Evolutionary conservation across 2,329 filamentous ascomycete genomes (phyloP).

Genomic region (Ophiognomonia clavigignenti-juglandacearum): DNA sequence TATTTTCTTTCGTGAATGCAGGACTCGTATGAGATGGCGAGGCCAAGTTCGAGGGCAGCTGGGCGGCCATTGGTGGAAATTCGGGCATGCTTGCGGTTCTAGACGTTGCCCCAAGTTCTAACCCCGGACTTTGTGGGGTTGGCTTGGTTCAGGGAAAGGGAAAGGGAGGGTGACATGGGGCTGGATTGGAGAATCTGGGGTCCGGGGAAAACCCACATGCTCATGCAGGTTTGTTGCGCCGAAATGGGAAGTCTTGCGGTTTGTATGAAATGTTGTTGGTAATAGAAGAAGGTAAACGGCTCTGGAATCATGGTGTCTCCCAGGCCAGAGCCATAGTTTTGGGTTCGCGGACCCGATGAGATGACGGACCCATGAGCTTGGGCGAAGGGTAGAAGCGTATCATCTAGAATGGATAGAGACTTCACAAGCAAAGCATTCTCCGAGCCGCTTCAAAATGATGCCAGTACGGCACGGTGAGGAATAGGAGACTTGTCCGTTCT

Average conservation of each 20-base stretch:
- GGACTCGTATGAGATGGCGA: too few relatives aligned
- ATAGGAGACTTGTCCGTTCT: neutral
- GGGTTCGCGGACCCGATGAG: too few relatives aligned
- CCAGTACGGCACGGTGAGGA: neutral
- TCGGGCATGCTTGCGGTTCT: slow-evolving; percentile 4
- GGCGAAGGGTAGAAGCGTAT: too few relatives aligned
- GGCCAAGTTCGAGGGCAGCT: too few relatives aligned
- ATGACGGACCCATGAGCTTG: too few relatives aligned
- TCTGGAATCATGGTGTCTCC: too few relatives aligned
- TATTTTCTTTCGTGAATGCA: neutral
- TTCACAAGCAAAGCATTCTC: too few relatives aligned
- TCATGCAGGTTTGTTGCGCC: neutral
- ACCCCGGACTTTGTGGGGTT: slow-evolving; percentile 9
- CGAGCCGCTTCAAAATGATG: too few relatives aligned
- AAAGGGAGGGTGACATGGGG: neutral
- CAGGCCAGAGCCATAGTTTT: too few relatives aligned
- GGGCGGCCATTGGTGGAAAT: slow-evolving; percentile 14
- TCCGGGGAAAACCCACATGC: neutral
- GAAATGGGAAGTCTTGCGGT: neutral
- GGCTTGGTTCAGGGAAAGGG: too few relatives aligned
- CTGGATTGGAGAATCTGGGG: neutral
- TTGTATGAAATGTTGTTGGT: neutral
- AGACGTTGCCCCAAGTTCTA: neutral
- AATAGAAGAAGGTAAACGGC: neutral
- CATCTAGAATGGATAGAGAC: too few relatives aligned